Evolutionary conservation across 2,329 filamentous ascomycete genomes (phyloP), one percentile per base, ranked within the genome.

Genomic region (Claviceps sorghi): DNA sequence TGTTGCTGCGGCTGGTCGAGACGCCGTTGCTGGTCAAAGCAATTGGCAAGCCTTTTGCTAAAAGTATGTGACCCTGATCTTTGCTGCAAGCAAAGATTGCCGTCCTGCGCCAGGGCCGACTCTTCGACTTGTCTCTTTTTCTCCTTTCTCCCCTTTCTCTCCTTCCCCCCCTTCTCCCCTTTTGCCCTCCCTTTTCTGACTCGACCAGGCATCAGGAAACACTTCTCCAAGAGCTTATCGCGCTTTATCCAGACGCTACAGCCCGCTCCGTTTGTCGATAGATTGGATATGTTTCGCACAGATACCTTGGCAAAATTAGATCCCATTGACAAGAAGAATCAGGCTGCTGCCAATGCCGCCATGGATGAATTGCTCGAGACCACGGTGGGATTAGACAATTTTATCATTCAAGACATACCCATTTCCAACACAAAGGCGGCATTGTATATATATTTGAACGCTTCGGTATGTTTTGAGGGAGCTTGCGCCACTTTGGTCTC

Each of bases 391-490:
- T 64, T 80, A 41, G 76, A 79, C n/a, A 76, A 65, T 56, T 71
- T 78, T 42, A 72, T 73, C 15, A 65, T 80, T 11, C 64, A 75
- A 29, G 86, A 94, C 49, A 69, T 90, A 10, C 84, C 85, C 3
- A 72, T 81, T 32, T 73, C 83, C 48, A 88, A 87, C 58, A 87
- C 88, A 3, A 79, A 88, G 64, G 86, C 87, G 50, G 89, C 86
- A 5, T 73, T 95, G 52, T 95, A 93, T 62, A 75, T 95, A 7
- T 93, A 91, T 64, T 71, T 96, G 9, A 93, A 89, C 63, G 82
- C 88, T 52, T 77, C 86, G 64, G 86, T 93, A 71, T 58, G 80
- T 64, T 36, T 4, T 17, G 15, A 29, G 9, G 13, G 34, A 21
- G n/a, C 43, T 34, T n/a, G 11, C 15, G 10, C 40, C 9, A 11